Evolutionary conservation across 495 filamentous ascomycete species (phyloP).

Genomic region (Ascobolus immersus): DNA sequence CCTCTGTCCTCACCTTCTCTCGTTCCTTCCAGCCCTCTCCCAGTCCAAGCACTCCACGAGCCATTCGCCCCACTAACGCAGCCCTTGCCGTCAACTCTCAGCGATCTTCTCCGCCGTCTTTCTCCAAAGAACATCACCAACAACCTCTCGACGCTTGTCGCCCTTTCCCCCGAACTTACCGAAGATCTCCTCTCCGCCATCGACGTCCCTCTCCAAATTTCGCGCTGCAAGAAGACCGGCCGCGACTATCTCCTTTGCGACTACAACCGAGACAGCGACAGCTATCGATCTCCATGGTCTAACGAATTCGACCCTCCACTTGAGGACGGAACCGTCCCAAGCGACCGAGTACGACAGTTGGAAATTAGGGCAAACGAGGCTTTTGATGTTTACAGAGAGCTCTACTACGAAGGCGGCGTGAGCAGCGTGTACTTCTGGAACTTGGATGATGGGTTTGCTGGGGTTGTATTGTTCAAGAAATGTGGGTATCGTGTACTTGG

Average conservation of each 20-base stretch:
- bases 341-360: conserved; percentile 71
- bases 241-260: conserved; percentile 96
- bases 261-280: conserved; percentile 97
- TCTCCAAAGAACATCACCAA: conserved; percentile 69
- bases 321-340: conserved; percentile 43
- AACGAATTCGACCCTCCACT: conserved; percentile 89
- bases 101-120: conserved; percentile 93
- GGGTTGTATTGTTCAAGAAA: conserved; percentile 88
- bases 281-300: conserved; percentile 89
- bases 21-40: conserved; percentile 2
- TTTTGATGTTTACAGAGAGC: conserved; percentile 86
- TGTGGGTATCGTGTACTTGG: conserved; percentile 23
- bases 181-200: conserved; percentile 96
- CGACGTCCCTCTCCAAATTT: conserved; percentile 74
- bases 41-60: conserved; percentile 1
- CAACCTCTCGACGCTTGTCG: conserved; percentile 66
- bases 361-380: conserved; percentile 84
- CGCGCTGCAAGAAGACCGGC: conserved; percentile 61
- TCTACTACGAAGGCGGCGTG: conserved; percentile 95
- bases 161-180: conserved; percentile 66
- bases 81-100: conserved; percentile 20
- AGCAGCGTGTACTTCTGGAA: conserved; percentile 97
- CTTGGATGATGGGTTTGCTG: conserved; percentile 91
- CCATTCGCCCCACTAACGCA: neutral
- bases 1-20: conserved; percentile 6